Percentiles rank a stretch among this genome's conserved stretches.
Conservation (phyloP, 2,329 filamentous ascomycete genomes). For the Remersonia thermophila region DNA sequence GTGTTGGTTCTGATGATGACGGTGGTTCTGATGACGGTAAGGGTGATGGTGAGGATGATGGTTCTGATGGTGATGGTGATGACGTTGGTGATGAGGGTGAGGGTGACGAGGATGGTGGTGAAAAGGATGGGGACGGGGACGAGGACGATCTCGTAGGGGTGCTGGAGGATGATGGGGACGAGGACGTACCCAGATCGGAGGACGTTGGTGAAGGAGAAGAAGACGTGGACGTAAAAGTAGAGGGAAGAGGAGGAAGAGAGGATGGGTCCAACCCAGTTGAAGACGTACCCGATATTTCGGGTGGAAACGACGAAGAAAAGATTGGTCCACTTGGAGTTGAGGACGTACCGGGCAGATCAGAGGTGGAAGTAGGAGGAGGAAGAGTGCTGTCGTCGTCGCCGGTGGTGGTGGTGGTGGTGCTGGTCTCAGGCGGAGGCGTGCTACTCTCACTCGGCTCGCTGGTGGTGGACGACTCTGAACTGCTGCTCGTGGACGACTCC, state of each 20-base stretch:
- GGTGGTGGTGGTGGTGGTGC: not conserved
- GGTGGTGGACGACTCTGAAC: slow-evolving; percentile 5
- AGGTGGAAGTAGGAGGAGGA: no score
- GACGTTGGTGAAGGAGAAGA: not conserved
- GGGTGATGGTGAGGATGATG: no score
- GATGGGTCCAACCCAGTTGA: not conserved
- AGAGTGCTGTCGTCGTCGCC: no score
- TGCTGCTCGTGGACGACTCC: no score
- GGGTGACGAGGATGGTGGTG: slow-evolving; percentile 15
- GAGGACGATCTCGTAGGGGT: not conserved
- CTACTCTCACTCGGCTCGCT: slow-evolving; percentile 14
- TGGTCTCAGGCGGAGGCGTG: slow-evolving; percentile 6
- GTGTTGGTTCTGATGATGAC: no score
- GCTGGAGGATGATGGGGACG: slow-evolving; percentile 1
- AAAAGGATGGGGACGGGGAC: slow-evolving; percentile 1
- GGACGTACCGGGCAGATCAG: no score
- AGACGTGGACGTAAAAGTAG: not conserved
- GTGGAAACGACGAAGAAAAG: not conserved
- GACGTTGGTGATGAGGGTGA: slow-evolving; percentile 13
- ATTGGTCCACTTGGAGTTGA: not conserved
- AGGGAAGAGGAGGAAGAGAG: not conserved
- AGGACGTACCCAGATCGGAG: not conserved
- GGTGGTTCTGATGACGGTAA: no score
- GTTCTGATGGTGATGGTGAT: no score
- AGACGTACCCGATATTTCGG: not conserved